Percentiles rank a stretch among this genome's conserved stretches.
Conservation (phyloP, 768 basidiomycete genomes). For the Lactarius pseudohatsudake region DNA sequence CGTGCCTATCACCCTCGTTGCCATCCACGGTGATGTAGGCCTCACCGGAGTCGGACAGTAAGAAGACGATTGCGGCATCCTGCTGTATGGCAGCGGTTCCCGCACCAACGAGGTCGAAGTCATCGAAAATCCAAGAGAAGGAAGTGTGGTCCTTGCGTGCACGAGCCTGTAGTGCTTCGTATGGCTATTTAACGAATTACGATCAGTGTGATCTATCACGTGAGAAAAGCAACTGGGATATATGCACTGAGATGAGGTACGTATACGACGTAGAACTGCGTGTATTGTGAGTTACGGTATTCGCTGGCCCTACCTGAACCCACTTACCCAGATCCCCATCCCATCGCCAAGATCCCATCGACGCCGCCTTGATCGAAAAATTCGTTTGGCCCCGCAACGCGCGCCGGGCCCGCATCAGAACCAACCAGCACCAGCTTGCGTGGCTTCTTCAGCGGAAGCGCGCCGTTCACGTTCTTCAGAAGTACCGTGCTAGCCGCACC, state of each 20-base stretch:
- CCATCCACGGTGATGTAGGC: slow-evolving; percentile 59
- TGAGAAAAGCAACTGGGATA: neutral
- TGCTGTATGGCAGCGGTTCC: slow-evolving; percentile 45
- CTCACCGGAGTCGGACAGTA: slow-evolving; percentile 39
- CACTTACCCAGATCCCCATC: slow-evolving; percentile 78
- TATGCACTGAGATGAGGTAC: slow-evolving; percentile 70
- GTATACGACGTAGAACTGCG: slow-evolving; percentile 67
- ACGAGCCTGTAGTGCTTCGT: slow-evolving; percentile 75
- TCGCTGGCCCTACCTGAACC: slow-evolving; percentile 15
- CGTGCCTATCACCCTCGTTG: slow-evolving; percentile 56
- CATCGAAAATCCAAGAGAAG: slow-evolving; percentile 66
- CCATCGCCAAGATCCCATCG: slow-evolving; percentile 79
- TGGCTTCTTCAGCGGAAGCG: slow-evolving; percentile 59
- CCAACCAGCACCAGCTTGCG: slow-evolving; percentile 62
- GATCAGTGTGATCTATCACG: slow-evolving; percentile 2
- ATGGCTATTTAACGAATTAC: slow-evolving; percentile 46
- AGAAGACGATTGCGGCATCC: slow-evolving; percentile 53
- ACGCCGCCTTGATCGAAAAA: slow-evolving; percentile 43
- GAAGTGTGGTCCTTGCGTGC: slow-evolving; percentile 66
- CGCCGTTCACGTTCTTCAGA: slow-evolving; percentile 64
- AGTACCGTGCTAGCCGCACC: slow-evolving; percentile 73
- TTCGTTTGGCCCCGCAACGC: slow-evolving; percentile 47
- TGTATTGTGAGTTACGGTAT: neutral
- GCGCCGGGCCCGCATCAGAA: slow-evolving; percentile 48
- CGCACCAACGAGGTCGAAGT: slow-evolving; percentile 59